Conservation (phyloP, 225 moss, liverwort and hornwort genomes). For the Thuidium tamariscinum region DNA sequence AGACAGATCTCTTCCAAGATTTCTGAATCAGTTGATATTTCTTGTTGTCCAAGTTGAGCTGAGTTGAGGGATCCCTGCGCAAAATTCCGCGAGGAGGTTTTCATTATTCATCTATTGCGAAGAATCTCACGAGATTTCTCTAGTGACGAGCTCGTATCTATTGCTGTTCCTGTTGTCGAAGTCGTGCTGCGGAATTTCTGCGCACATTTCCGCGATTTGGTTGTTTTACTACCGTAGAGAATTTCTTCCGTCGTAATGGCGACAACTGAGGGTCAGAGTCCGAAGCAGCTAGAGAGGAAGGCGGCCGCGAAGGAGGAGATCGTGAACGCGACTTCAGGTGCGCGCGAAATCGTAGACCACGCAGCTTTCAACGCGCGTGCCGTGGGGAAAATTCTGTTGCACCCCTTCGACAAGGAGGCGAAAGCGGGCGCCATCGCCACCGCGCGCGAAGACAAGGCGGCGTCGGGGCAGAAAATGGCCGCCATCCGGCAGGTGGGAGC, state of each 20-base stretch:
- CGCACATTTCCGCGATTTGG: background rate
- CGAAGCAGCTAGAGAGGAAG: slow-evolving; percentile 27
- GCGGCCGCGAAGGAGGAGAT: slow-evolving; percentile 48
- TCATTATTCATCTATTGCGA: too few relatives aligned
- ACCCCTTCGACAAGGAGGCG: slow-evolving; percentile 42
- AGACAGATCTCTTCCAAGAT: background rate
- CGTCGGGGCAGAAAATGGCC: slow-evolving; percentile 23
- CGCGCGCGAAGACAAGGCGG: slow-evolving; percentile 38
- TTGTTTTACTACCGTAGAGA: background rate
- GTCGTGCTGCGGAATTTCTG: background rate
- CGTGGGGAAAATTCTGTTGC: slow-evolving; percentile 30
- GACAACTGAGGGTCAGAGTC: background rate
- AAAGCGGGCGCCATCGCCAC: slow-evolving; percentile 24
- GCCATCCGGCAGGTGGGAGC: slow-evolving; percentile 28
- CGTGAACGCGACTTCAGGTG: slow-evolving; percentile 58
- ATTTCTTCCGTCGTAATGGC: background rate
- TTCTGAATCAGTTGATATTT: background rate
- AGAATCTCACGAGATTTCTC: background rate
- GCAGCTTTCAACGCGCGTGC: slow-evolving; percentile 38
- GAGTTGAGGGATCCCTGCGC: background rate
- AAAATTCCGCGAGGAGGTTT: background rate
- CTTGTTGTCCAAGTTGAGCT: background rate
- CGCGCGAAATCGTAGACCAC: slow-evolving; percentile 51
- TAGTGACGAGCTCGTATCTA: background rate
- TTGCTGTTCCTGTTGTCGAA: background rate